Percentiles rank a stretch among this genome's conserved stretches.
phyloP scores from a whole-genome alignment of 441 rosid genomes.

The Pelargonium myrrhifolium region DNA sequence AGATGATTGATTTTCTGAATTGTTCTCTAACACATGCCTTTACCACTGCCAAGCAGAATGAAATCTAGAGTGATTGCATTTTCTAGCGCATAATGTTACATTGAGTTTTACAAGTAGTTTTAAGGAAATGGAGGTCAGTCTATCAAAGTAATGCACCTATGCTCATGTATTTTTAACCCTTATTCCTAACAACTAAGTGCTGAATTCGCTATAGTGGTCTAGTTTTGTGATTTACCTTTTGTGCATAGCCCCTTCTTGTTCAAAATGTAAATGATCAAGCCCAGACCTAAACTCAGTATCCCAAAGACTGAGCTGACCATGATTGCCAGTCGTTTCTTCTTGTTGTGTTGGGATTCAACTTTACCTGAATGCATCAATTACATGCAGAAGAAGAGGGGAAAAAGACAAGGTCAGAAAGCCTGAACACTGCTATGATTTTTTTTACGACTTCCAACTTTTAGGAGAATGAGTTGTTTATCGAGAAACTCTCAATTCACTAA shows the following conservation, averaged over 20 bases:
- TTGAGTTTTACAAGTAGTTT: neutral
- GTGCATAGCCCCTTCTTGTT: neutral
- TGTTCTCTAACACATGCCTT: too few species aligned
- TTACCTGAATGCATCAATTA: neutral
- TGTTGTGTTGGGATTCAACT: neutral
- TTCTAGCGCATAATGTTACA: neutral
- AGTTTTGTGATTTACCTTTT: neutral
- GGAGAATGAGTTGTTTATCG: too few species aligned
- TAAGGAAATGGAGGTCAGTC: neutral
- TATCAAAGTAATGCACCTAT: neutral
- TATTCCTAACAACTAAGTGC: neutral
- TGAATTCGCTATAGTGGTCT: neutral
- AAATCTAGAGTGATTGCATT: neutral
- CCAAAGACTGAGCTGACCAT: neutral
- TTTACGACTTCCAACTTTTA: too few species aligned
- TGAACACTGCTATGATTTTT: too few species aligned
- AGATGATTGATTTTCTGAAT: too few species aligned
- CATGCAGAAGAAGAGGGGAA: too few species aligned
- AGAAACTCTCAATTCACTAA: too few species aligned
- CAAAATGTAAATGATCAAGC: neutral
- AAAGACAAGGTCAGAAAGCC: too few species aligned
- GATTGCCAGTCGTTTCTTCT: neutral
- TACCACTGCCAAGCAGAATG: neutral
- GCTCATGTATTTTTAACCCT: neutral
- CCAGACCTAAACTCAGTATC: neutral